Evolutionary conservation across 1,284 basidiomycete genomes (phyloP).

Genomic region (Earliella scabrosa): DNA sequence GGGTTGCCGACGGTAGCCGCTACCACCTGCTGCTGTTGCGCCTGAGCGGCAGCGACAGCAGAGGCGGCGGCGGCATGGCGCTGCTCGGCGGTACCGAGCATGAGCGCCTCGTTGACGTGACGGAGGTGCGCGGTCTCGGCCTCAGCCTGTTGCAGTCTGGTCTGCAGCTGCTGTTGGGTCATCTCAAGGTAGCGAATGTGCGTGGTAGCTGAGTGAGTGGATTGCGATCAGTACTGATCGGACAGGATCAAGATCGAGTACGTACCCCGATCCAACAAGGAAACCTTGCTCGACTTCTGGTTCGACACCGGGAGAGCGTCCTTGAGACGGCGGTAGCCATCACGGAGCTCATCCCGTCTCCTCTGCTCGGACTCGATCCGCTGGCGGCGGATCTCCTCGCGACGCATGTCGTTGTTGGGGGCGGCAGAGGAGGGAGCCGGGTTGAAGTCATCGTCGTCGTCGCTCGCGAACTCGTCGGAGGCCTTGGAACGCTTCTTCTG

Average conservation of each 20-base stretch:
- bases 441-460: conserved; percentile 68
- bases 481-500: conserved; percentile 57
- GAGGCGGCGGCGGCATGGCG: conserved; percentile 64
- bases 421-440: conserved; percentile 44
- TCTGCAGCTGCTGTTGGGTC: conserved; percentile 72
- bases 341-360: conserved; percentile 84
- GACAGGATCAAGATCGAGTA: conserved; percentile 20
- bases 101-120: conserved; percentile 81
- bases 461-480: conserved; percentile 65
- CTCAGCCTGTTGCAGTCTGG: conserved; percentile 74
- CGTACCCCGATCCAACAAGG: conserved; percentile 80
- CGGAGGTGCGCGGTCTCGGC: conserved; percentile 77
- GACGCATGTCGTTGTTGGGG: conserved; percentile 59
- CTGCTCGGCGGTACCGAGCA: conserved; percentile 79
- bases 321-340: conserved; percentile 86
- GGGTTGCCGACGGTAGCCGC: conserved; percentile 21
- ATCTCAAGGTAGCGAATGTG: conserved; percentile 83
- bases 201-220: conserved; percentile 55
- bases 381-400: conserved; percentile 84
- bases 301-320: conserved; percentile 83
- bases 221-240: conserved; percentile 20
- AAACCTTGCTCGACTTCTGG: conserved; percentile 89
- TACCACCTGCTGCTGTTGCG: conserved; percentile 29
- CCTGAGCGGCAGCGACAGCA: conserved; percentile 54
- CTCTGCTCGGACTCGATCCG: conserved; percentile 88